Conservation (phyloP, 805 yeast species). For the Saturnispora besseyi region DNA sequence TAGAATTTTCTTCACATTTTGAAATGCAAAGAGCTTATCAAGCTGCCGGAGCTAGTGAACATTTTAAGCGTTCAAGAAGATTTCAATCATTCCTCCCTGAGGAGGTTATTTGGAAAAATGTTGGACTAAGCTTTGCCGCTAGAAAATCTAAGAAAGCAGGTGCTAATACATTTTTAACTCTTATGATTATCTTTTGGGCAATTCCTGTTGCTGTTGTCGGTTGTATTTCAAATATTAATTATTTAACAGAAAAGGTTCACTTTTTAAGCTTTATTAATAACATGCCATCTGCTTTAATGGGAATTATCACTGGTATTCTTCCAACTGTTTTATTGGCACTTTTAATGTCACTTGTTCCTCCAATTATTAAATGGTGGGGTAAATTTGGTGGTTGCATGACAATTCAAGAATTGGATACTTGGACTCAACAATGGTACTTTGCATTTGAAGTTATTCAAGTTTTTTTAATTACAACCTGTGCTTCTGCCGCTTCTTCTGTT, state of each 20-base stretch:
- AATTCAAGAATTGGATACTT: conserved; percentile 60
- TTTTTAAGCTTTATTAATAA: conserved; percentile 71
- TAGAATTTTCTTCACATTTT: conserved; percentile 75
- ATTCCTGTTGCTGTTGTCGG: conserved; percentile 98
- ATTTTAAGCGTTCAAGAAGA: conserved; percentile 38
- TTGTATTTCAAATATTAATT: conserved; percentile 77
- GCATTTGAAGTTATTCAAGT: conserved; percentile 89
- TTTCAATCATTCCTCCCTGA: conserved; percentile 65
- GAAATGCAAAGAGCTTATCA: conserved; percentile 88
- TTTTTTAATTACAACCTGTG: conserved; percentile 71
- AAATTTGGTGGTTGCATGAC: conserved; percentile 65
- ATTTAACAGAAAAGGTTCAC: conserved; percentile 57
- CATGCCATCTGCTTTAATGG: conserved; percentile 61
- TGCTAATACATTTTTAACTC: conserved; percentile 56
- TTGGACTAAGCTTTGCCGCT: conserved; percentile 46
- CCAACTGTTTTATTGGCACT: conserved; percentile 77
- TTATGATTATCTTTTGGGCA: conserved; percentile 82
- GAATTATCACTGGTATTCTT: conserved; percentile 78
- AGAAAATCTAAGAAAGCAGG: conserved; percentile 48
- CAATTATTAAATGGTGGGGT: conserved; percentile 71
- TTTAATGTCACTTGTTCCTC: conserved; percentile 81
- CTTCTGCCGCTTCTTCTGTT: conserved; percentile 78
- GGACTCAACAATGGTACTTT: conserved; percentile 82
- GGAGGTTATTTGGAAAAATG: conserved; percentile 78
- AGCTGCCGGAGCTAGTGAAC: conserved; percentile 50